Evolutionary conservation across 202 grass and related monocot species (phyloP).

Genomic region (Alloteropsis angusta): DNA sequence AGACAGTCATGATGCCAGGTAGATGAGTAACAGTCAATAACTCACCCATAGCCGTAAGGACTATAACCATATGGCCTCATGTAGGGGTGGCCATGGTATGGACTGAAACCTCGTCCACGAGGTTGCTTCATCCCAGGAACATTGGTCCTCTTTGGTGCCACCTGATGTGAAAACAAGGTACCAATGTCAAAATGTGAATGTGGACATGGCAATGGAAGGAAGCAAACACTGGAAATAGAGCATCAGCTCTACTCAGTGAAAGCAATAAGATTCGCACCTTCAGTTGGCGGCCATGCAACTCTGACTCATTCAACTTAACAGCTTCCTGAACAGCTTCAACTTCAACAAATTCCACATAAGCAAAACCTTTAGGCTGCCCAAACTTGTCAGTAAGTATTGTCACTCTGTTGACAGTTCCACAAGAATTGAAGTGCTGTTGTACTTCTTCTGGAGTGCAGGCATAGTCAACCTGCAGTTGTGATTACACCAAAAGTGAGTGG

Average conservation of each 20-base stretch:
- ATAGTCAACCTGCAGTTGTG: conserved; percentile 59
- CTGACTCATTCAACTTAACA: conserved; percentile 58
- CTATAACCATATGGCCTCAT: conserved; percentile 57
- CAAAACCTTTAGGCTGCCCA: conserved; percentile 76
- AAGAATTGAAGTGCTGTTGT: conserved; percentile 73
- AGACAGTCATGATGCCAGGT: neutral
- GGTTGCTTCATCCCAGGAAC: conserved; percentile 69
- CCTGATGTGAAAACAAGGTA: conserved; percentile 24
- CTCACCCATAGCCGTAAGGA: conserved; percentile 62
- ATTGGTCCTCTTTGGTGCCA: conserved; percentile 61
- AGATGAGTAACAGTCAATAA: neutral
- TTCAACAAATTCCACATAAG: conserved; percentile 83
- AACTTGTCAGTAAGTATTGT: conserved; percentile 73
- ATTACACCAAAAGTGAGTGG: conserved; percentile 1
- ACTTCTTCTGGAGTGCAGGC: conserved; percentile 72
- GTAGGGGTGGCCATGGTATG: conserved; percentile 38
- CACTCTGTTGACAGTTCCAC: conserved; percentile 80
- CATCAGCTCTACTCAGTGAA: neutral
- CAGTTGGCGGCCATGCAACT: conserved; percentile 67
- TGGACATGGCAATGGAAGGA: neutral
- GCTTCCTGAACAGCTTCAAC: conserved; percentile 69
- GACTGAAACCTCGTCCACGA: conserved; percentile 43
- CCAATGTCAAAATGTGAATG: neutral
- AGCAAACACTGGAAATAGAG: neutral
- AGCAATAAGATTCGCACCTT: conserved; percentile 36